These are phyloP conservation scores for Acacia pycnantha DNA, from an alignment of 331 rosid species.

Conservation along the genomic window DNA sequence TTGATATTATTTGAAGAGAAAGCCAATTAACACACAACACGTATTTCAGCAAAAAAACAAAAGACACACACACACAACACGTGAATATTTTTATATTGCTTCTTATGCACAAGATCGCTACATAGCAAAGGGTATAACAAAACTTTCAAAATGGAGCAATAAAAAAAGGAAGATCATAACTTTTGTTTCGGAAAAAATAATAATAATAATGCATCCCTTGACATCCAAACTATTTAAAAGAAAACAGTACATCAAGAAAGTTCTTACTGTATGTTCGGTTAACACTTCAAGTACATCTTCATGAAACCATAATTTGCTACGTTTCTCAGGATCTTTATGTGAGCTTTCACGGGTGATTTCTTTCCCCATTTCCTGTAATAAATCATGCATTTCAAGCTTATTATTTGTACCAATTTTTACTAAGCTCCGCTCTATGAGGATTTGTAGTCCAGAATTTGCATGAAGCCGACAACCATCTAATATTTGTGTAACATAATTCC, in stretches of 20 bases:
- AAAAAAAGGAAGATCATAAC: background rate
- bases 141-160: background rate
- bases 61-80: too few species aligned
- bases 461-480: background rate
- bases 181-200: background rate
- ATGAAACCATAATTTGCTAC: background rate
- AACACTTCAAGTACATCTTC: background rate
- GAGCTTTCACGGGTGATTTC: background rate
- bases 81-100: too few species aligned
- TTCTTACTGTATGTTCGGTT: background rate
- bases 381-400: background rate
- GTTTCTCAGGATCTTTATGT: too few species aligned
- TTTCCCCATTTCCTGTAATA: background rate
- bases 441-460: background rate
- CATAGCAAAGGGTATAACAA: background rate
- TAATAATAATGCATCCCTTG: too few species aligned
- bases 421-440: background rate
- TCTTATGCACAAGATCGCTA: too few species aligned
- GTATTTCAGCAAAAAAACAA: too few species aligned
- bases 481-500: background rate
- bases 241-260: background rate
- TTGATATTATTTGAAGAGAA: too few species aligned
- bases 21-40: background rate
- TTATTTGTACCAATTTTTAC: background rate
- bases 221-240: too few species aligned